These are phyloP conservation scores for Vararia minispora DNA, from an alignment of 768 basidiomycete species.

Conservation along the genomic window DNA sequence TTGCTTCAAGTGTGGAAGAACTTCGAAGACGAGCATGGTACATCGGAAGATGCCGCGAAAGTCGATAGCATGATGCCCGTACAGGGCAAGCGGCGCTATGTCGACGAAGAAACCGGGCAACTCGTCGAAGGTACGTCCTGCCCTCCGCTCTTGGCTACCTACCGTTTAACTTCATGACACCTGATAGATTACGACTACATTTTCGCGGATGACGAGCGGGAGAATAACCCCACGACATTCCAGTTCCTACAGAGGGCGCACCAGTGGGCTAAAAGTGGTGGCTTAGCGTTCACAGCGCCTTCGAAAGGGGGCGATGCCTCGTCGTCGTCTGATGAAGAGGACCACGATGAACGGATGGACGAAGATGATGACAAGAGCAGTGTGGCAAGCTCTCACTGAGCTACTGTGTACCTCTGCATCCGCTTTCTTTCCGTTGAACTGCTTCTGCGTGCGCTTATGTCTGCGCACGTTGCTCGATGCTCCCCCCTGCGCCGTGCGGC, in stretches of 20 bases:
- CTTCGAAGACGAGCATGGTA: conserved; percentile 78
- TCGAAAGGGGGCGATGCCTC: conserved; percentile 26
- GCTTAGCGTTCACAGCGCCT: too few relatives aligned
- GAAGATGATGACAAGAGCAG: conserved; percentile 29
- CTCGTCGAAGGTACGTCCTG: conserved; percentile 65
- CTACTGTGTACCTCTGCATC: too few relatives aligned
- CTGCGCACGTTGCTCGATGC: too few relatives aligned
- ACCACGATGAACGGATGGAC: conserved; percentile 18
- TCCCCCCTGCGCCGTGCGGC: too few relatives aligned
- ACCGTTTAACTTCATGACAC: conserved; percentile 1
- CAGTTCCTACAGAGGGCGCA: conserved; percentile 95
- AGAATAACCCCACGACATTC: conserved; percentile 87
- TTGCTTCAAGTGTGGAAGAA: conserved; percentile 92
- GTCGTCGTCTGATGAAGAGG: conserved; percentile 25
- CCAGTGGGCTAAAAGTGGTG: too few relatives aligned
- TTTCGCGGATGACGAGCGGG: conserved; percentile 93
- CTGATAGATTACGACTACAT: conserved; percentile 85
- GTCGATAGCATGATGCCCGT: conserved; percentile 92
- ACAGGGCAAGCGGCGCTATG: conserved; percentile 72
- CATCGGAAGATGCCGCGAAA: conserved; percentile 59
- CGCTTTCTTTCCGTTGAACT: too few relatives aligned
- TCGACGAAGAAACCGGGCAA: conserved; percentile 77
- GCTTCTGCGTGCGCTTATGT: too few relatives aligned
- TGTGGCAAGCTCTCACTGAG: conserved; percentile 48
- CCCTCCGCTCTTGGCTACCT: neutral